Percentiles rank a stretch among this genome's conserved stretches.
phyloP scores from a whole-genome alignment of 495 filamentous ascomycete genomes.

The Penicillium canariense region DNA sequence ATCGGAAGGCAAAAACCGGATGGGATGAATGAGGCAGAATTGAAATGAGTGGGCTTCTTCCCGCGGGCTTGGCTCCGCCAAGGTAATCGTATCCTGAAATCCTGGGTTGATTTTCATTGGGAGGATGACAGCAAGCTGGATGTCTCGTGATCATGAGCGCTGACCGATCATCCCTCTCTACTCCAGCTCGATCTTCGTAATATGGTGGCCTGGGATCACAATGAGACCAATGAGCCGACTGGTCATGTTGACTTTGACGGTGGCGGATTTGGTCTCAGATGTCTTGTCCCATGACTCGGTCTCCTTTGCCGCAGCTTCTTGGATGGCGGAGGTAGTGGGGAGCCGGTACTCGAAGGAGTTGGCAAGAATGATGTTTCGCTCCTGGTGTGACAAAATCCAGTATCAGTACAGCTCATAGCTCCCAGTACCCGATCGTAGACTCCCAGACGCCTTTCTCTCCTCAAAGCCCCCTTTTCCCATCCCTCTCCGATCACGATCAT shows the following conservation, averaged over 20 bases:
- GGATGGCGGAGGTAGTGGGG: constrained; percentile 52
- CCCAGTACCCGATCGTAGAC: neutral
- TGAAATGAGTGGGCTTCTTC: neutral
- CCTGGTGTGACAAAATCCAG: constrained; percentile 37
- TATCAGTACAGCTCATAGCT: neutral
- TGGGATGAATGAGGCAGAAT: neutral
- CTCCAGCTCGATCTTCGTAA: constrained; percentile 86
- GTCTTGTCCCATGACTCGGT: constrained; percentile 22
- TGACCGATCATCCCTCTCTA: constrained; percentile 40
- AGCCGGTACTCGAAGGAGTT: constrained; percentile 84
- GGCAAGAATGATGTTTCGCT: constrained; percentile 81
- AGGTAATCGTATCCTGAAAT: constrained; percentile 4
- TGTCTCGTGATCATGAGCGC: constrained; percentile 26
- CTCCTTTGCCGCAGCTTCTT: constrained; percentile 41
- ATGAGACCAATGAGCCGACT: constrained; percentile 86
- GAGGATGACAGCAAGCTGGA: constrained; percentile 15
- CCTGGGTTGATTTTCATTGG: constrained; percentile 7
- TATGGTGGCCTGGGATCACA: constrained; percentile 82
- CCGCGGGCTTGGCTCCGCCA: constrained; percentile 1
- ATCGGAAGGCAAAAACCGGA: constrained; percentile 8
- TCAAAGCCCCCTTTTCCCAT: no score
- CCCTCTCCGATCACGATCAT: neutral
- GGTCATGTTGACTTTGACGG: constrained; percentile 66
- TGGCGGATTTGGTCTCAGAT: constrained; percentile 23
- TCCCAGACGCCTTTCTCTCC: no score